Conservation (phyloP, 106 monocot genomes). For the Dioscorea dumetorum region DNA sequence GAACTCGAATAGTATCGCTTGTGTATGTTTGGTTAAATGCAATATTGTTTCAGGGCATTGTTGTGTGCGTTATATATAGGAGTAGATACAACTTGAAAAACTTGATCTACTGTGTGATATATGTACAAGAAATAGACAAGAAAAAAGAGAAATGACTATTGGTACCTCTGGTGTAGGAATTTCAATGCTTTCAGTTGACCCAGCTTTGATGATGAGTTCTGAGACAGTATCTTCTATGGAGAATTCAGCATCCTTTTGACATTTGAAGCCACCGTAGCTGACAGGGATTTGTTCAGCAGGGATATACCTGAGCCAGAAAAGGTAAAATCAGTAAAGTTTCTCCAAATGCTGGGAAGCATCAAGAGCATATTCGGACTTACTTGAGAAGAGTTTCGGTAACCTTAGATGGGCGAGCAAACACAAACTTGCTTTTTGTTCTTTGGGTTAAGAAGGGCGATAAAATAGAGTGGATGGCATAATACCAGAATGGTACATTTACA, state of each 20-base stretch:
- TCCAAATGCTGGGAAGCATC: neutral
- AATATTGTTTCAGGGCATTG: neutral
- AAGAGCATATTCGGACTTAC: neutral
- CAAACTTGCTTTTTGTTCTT: slow-evolving; percentile 84
- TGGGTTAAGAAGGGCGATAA: slow-evolving; percentile 77
- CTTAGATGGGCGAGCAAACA: slow-evolving; percentile 41
- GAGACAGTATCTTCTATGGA: slow-evolving; percentile 30
- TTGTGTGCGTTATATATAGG: neutral
- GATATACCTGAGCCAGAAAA: slow-evolving; percentile 28
- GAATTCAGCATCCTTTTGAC: slow-evolving; percentile 49
- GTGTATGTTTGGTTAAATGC: no score
- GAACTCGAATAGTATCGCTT: no score
- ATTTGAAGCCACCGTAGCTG: slow-evolving; percentile 41
- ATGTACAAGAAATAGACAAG: neutral
- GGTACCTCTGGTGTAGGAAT: slow-evolving; percentile 40
- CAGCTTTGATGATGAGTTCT: slow-evolving; percentile 34
- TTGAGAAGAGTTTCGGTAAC: slow-evolving; percentile 50
- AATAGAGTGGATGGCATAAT: slow-evolving; percentile 47
- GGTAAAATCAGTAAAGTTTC: neutral
- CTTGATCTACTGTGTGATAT: neutral
- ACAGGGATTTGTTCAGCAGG: slow-evolving; percentile 36
- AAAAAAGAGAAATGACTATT: neutral
- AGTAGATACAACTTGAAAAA: neutral
- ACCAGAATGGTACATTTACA: slow-evolving; percentile 85
- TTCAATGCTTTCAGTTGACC: slow-evolving; percentile 39